Evolutionary conservation across 164 flowering plant species (phyloP).

Genomic region (Berberis thunbergii): DNA sequence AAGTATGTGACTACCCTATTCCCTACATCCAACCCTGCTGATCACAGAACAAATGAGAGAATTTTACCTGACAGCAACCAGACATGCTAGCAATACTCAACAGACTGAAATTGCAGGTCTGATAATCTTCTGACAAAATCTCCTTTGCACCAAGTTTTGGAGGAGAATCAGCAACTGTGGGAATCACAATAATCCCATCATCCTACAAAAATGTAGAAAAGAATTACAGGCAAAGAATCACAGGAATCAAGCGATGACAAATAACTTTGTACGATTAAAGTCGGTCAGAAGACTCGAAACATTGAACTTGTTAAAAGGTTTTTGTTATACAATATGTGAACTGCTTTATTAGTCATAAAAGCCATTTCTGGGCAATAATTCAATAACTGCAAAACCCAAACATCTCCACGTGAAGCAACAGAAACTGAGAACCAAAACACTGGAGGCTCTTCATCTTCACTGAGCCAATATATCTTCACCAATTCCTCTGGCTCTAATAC

Average conservation of each 20-base stretch:
- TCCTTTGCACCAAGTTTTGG: conserved; percentile 80
- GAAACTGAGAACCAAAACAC: too few relatives aligned
- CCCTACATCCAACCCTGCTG: too few relatives aligned
- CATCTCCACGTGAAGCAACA: too few relatives aligned
- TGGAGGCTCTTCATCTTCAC: too few relatives aligned
- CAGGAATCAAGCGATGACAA: not conserved
- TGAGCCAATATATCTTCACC: too few relatives aligned
- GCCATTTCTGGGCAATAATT: too few relatives aligned
- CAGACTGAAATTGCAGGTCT: conserved; percentile 31
- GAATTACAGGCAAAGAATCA: not conserved
- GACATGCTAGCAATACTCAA: conserved; percentile 77
- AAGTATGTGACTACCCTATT: too few relatives aligned
- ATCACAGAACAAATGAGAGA: not conserved
- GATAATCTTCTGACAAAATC: conserved; percentile 47
- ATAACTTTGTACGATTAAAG: too few relatives aligned
- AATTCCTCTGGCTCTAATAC: too few relatives aligned
- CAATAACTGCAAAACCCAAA: too few relatives aligned
- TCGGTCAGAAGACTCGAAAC: not conserved
- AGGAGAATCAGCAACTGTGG: conserved; percentile 64
- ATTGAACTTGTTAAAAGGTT: not conserved
- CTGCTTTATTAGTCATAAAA: too few relatives aligned
- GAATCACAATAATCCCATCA: conserved; percentile 83
- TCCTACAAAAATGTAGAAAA: conserved; percentile 36
- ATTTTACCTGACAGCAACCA: conserved; percentile 87
- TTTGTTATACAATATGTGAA: too few relatives aligned